phyloP scores from a whole-genome alignment of 2,329 filamentous ascomycete species.

The Xylaria sp. region DNA sequence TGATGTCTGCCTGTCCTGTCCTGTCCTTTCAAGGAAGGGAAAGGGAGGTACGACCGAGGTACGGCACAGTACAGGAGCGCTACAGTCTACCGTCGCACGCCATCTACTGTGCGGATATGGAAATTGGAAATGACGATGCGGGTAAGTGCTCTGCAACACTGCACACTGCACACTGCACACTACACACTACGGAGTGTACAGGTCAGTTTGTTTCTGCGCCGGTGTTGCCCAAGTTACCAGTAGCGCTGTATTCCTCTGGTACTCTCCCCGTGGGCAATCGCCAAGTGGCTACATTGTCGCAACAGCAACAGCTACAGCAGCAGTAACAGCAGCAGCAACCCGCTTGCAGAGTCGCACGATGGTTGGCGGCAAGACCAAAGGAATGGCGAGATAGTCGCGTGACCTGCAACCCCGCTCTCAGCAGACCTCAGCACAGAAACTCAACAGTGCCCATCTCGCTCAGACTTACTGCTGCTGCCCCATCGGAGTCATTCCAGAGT shows the following conservation, averaged over 20 bases:
- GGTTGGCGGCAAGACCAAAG: constrained; percentile 16
- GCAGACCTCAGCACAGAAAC: constrained; percentile 14
- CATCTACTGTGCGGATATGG: constrained; percentile 22
- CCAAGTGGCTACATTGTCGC: neutral
- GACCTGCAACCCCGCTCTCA: constrained; percentile 25
- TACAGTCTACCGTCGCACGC: constrained; percentile 11
- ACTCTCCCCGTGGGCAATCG: neutral
- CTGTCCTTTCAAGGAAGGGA: too few species aligned
- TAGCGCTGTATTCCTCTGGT: neutral
- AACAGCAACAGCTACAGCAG: too few species aligned
- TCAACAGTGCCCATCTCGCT: neutral
- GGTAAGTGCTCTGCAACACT: neutral
- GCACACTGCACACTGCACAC: too few species aligned
- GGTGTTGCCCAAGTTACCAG: neutral
- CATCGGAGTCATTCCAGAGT: constrained; percentile 20
- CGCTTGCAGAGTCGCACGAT: constrained; percentile 20
- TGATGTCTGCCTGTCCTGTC: neutral
- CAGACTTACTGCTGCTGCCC: neutral
- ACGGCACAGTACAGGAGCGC: neutral
- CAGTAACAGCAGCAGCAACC: neutral
- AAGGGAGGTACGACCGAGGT: too few species aligned
- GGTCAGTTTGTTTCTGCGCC: neutral
- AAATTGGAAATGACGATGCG: constrained; percentile 17
- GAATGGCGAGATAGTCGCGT: constrained; percentile 31
- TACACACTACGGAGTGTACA: too few species aligned